These are phyloP conservation scores for Eremothecium sinecaudum DNA, from an alignment of 1,139 yeast genomes.

Conservation along the genomic window DNA sequence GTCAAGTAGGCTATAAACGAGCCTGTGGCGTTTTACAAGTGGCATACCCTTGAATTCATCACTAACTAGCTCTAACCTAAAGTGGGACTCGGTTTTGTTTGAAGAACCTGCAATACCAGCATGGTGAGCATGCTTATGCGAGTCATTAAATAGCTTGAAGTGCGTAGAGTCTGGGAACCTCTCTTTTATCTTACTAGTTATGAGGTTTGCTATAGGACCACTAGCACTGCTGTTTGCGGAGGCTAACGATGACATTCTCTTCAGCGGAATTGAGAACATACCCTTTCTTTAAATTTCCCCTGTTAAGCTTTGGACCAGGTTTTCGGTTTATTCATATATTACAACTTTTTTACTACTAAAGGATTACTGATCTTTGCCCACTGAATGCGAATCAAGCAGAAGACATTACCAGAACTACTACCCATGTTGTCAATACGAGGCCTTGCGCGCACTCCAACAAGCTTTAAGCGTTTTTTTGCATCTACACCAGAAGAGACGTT, in stretches of 20 bases:
- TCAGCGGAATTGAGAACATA: too few species aligned
- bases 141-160: constrained; percentile 64
- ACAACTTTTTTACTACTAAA: too few species aligned
- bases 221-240: constrained; percentile 19
- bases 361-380: too few species aligned
- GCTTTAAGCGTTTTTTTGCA: constrained; percentile 14
- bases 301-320: too few species aligned
- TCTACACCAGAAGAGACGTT: constrained; percentile 60
- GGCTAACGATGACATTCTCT: constrained; percentile 1
- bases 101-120: constrained; percentile 68
- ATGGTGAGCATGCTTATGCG: constrained; percentile 84
- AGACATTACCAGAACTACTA: too few species aligned
- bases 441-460: constrained; percentile 1
- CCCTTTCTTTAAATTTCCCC: too few species aligned
- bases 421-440: background rate
- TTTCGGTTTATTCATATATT: too few species aligned
- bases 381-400: too few species aligned
- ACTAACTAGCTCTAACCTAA: constrained; percentile 62
- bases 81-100: constrained; percentile 79
- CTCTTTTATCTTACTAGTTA: constrained; percentile 38
- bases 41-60: constrained; percentile 56
- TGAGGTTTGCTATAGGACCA: constrained; percentile 48
- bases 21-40: constrained; percentile 70
- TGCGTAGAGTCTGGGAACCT: constrained; percentile 41
- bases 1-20: constrained; percentile 57